Percentiles rank a stretch among this genome's conserved stretches.
phyloP scores from a whole-genome alignment of 2,329 filamentous ascomycete genomes.

The Aspergillus neoniger region DNA sequence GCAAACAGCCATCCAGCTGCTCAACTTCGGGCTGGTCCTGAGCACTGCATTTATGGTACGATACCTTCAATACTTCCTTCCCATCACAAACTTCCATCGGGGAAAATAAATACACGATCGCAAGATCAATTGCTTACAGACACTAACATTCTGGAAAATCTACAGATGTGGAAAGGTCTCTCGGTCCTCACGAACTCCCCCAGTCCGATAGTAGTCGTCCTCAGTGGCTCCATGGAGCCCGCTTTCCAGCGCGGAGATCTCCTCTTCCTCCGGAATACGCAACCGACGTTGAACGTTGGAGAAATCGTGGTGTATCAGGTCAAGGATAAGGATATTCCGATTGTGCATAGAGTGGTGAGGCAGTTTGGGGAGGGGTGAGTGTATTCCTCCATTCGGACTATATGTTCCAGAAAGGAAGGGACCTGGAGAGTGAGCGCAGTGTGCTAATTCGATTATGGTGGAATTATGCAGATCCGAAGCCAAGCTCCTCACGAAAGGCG shows the following conservation, averaged over 20 bases:
- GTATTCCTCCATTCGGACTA: too few species aligned
- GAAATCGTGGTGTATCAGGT: slow-evolving; percentile 83
- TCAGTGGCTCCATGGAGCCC: slow-evolving; percentile 69
- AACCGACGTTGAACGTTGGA: slow-evolving; percentile 64
- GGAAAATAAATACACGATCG: too few species aligned
- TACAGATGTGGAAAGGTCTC: slow-evolving; percentile 75
- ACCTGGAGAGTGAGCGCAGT: neutral
- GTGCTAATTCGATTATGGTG: neutral
- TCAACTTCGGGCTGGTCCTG: slow-evolving; percentile 89
- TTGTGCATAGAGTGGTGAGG: slow-evolving; percentile 89
- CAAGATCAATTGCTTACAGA: neutral
- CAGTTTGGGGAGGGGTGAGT: slow-evolving; percentile 54
- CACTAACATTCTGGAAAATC: neutral
- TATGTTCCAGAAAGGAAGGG: too few species aligned
- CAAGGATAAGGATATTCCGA: slow-evolving; percentile 91
- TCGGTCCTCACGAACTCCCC: slow-evolving; percentile 75
- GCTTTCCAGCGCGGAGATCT: slow-evolving; percentile 67
- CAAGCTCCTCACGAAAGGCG: slow-evolving; percentile 89
- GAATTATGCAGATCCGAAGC: slow-evolving; percentile 22
- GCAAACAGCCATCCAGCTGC: slow-evolving; percentile 76
- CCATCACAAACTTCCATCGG: neutral
- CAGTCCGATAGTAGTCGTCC: slow-evolving; percentile 64
- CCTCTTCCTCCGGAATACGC: slow-evolving; percentile 65
- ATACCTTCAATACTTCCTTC: too few species aligned
- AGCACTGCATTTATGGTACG: slow-evolving; percentile 83